phyloP scores from a whole-genome alignment of 495 filamentous ascomycete species.

The Penicillium goetzii region DNA sequence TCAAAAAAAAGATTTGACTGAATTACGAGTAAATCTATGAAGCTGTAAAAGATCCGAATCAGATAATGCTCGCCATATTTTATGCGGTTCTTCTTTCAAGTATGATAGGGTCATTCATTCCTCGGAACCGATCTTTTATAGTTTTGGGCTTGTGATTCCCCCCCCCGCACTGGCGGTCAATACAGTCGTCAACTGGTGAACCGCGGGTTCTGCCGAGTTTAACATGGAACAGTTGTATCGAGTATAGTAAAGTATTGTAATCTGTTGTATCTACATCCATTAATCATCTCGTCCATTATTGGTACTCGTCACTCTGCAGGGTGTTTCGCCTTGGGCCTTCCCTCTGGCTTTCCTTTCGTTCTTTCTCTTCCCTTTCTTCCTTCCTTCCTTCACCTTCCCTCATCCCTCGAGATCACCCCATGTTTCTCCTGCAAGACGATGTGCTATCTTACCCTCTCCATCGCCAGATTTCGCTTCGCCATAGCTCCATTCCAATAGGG shows the following conservation, averaged over 20 bases:
- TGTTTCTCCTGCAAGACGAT: conserved; percentile 34
- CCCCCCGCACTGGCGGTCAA: conserved; percentile 16
- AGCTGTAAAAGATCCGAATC: neutral
- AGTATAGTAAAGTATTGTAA: neutral
- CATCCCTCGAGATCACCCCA: conserved; percentile 15
- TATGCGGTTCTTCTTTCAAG: neutral
- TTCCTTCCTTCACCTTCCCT: conserved; percentile 15
- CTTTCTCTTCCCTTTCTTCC: conserved; percentile 12
- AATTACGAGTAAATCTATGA: neutral
- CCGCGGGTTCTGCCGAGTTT: conserved; percentile 11
- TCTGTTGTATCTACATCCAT: neutral
- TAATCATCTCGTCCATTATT: conserved; percentile 3
- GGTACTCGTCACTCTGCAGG: neutral
- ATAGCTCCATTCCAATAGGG: conserved; percentile 37
- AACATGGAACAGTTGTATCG: neutral
- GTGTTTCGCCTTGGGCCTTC: neutral
- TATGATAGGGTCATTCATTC: neutral
- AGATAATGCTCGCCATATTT: conserved; percentile 3
- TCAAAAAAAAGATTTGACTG: conserved; percentile 3
- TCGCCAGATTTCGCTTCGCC: conserved; percentile 22
- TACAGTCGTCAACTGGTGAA: conserved; percentile 7
- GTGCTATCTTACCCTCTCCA: conserved; percentile 31
- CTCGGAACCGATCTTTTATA: neutral
- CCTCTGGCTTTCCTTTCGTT: neutral
- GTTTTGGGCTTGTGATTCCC: conserved; percentile 3